Evolutionary conservation across 768 basidiomycete species (phyloP), one percentile per base, ranked within the genome.

Genomic region (Scleroderma citrinum): DNA sequence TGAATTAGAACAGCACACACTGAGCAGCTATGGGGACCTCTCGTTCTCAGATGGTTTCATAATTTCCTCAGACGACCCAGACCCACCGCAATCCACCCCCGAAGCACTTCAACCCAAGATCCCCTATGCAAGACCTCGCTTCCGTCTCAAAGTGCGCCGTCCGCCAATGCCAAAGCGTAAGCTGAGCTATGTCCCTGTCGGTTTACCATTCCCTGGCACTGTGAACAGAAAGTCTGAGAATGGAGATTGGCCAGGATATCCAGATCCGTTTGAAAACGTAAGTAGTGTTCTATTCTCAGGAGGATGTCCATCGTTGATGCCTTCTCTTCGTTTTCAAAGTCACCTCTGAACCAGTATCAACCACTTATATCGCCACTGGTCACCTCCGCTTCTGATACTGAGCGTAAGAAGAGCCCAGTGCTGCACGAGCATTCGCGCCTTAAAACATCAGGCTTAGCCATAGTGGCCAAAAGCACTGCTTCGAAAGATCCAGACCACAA

Each of bases 21-120:
- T 80, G 37, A 66, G 60, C 23, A 72, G 65, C 12, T 77, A 66
- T 35, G 76, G 78, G 7, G 74, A 78, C 21, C 70, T 76, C 21
- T 74, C 74, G 1, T 61, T 72, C 1, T 58, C 69, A 20, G 69
- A 72, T 38, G 54, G 64, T 21, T 62, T 68, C 23, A 68, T 68
- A 26, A 51, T 73, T 4, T 70, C 69, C 0, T 62, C 56, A 3
- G 42, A 48, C 1, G 7, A 37, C 7, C 26, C 26, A 29, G 49
- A 13, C 29, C 2, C 12, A 3, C 17, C 17, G 30, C 7, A 21
- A 17, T 2, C 37, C 1, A 16, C 29, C 6, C 23, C 19, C 7
- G 35, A 39, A 11, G 30, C 26, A 2, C 32, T 54, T 16, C 50
- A 48, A 10, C 26, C 48, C 1, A 53, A n/a, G 24, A 6, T 17